Base-by-base conservation (phyloP, 2,329 filamentous ascomycete genomes). In the Colletotrichum eremochloae region DNA sequence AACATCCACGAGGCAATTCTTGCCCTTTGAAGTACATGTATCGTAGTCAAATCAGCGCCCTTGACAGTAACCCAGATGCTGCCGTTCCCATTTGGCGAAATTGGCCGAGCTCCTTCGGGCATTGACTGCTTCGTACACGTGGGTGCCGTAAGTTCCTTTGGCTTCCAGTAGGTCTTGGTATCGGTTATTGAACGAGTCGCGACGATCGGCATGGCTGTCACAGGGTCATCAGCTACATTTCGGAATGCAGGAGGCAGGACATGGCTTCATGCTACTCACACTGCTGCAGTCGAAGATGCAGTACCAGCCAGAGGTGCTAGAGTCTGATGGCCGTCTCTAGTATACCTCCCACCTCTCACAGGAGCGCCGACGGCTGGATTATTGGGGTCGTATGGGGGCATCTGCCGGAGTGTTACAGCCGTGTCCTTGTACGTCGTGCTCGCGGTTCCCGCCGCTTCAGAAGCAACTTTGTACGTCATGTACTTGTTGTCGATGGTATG, bases 81-180 rank as follows among this genome's bases (percentile, higher is more conserved):
- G 24, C 24, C 24, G 24, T 24, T 24, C 24, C 24, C 24, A 24
- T 24, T 24, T 24, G 24, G 24, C 24, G 24, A 24, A 24, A 24
- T 24, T 24, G 24, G 24, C 24, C 24, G 24, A 24, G 24, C 24
- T 24, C 24, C 24, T 24, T 24, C 24, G 24, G 24, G 24, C 24
- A 24, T 50, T 24, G 1, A 1, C 0, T 4, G 9, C n/a, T 50
- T 29, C 9, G 0, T 24, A 0, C 12, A 50, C 11, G 4, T 50
- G 46, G 4, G 1, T 3, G 3, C 1, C 2, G n/a, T 50, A 14
- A 1, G 0, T 11, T 5, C n/a, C 46, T 12, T 50, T 50, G 46
- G 46, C 46, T 50, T 50, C 11, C n/a, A 29, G n/a, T 5, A 50
- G 11, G 46, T 50, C 46, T 7, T 29, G 11, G 46, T 50, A 50